Conservation (phyloP, 2,329 filamentous ascomycete species). For the Hymenoscyphus albidus region DNA sequence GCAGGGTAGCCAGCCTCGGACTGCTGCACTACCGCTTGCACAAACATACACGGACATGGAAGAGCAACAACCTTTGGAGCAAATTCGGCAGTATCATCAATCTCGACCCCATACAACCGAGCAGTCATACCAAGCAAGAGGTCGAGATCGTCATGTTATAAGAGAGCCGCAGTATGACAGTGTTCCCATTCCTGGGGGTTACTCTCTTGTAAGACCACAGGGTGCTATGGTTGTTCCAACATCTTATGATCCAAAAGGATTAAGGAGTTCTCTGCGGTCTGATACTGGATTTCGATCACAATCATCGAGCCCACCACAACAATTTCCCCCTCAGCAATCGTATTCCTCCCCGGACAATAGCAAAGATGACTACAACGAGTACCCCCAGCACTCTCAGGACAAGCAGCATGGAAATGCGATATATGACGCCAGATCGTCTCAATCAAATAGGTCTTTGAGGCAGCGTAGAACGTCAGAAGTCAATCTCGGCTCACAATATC, state of each 20-base stretch:
- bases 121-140: slow-evolving; percentile 13
- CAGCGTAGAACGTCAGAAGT: neutral
- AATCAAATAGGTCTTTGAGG: neutral
- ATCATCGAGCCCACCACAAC: neutral
- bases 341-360: neutral
- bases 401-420: neutral
- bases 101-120: slow-evolving; percentile 7
- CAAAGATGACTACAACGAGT: neutral
- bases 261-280: slow-evolving; percentile 16
- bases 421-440: neutral
- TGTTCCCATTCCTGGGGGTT: slow-evolving; percentile 34
- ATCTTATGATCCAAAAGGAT: slow-evolving; percentile 28
- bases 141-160: slow-evolving; percentile 21
- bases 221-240: slow-evolving; percentile 27
- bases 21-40: slow-evolving; percentile 18
- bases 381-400: neutral
- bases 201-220: slow-evolving; percentile 31
- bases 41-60: slow-evolving; percentile 30
- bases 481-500: neutral
- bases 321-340: slow-evolving; percentile 7
- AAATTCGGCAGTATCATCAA: slow-evolving; percentile 11
- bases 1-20: slow-evolving; percentile 12
- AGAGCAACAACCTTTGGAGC: slow-evolving; percentile 13
- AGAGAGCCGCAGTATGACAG: slow-evolving; percentile 31
- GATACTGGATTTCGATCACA: slow-evolving; percentile 9